Percentiles rank a stretch among this genome's conserved stretches.
phyloP scores from a whole-genome alignment of 768 basidiomycete species.

The Amanita inopinata region DNA sequence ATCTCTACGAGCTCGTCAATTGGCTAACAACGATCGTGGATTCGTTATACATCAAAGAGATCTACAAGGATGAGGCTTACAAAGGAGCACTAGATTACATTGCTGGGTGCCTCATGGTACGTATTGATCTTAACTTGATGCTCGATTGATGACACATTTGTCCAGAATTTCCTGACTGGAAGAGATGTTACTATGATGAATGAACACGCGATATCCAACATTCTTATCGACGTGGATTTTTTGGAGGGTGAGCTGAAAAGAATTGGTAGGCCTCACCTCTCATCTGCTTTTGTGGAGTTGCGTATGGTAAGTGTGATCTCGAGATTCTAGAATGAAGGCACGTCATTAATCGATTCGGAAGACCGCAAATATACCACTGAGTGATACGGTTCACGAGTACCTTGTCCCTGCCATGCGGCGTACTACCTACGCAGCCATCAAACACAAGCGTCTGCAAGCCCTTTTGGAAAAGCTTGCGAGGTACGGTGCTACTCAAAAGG shows the following conservation, averaged over 20 bases:
- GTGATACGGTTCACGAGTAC: constrained; percentile 71
- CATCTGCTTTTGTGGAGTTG: constrained; percentile 68
- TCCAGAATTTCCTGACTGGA: constrained; percentile 69
- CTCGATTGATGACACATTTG: constrained; percentile 1
- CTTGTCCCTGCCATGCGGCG: constrained; percentile 63
- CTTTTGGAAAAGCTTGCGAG: constrained; percentile 73
- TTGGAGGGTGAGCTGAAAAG: constrained; percentile 79
- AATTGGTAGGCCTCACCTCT: constrained; percentile 63
- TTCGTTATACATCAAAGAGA: constrained; percentile 72
- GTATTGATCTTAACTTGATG: constrained; percentile 15
- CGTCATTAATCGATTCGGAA: constrained; percentile 17
- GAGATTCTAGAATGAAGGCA: not conserved
- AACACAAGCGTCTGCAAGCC: constrained; percentile 61
- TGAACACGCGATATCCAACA: constrained; percentile 81
- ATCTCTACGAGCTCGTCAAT: constrained; percentile 89
- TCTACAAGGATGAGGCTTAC: constrained; percentile 86
- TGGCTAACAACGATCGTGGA: constrained; percentile 97
- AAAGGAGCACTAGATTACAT: constrained; percentile 83
- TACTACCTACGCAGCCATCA: constrained; percentile 53
- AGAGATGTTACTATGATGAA: constrained; percentile 72
- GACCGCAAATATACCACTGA: constrained; percentile 66
- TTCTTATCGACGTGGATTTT: constrained; percentile 80
- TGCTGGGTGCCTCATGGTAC: constrained; percentile 79
- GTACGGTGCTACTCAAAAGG: constrained; percentile 54
- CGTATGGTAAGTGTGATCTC: constrained; percentile 44